Base-by-base conservation (phyloP, 1,284 basidiomycete genomes). In the Sanghuangporus weigelae region DNA sequence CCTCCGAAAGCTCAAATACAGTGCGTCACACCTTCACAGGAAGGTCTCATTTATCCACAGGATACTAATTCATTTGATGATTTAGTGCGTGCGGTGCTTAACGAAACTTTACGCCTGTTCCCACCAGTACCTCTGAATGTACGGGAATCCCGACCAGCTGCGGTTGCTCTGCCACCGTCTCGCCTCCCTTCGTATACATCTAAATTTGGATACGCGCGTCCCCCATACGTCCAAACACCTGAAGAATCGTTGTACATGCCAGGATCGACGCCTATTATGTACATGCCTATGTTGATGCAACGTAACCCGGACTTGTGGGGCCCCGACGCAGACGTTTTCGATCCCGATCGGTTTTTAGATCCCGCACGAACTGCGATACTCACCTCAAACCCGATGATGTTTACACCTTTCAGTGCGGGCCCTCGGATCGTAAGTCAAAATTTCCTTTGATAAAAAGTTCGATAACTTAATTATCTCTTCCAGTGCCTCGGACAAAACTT, bases 401-500 rank as follows among this genome's bases (percentile, higher is more conserved):
- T 80, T 70, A 78, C 80, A 16, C 87, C 87, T 2, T 90, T 90
- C 70, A 87, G 86, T 69, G 84, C 83, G 48, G 88, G 88, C 0
- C 87, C 88, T 10, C 75, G 79, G 38, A 76, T 76, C 64, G 80
- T 80, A 66, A 68, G 79, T 73, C 39, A 16, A 39, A 10, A 2
- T 35, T 56, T 59, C 46, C 40, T 46, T 1, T n/a, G 1, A n/a
- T 1, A 6, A 39, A 57, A 39, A 35, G 14, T 50, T 63, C 35
- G 58, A 79, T 77, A 31, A 19, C 19, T 21, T 19, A 55, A 26
- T 61, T 26, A n/a, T 49, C 35, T 14, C 35, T 31, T 49, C 23
- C 67, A 89, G 87, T 90, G 88, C 69, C 73, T 90, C 16, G 89
- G 88, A 6, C 86, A 89, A 70, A 85, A 88, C 67, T 89, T 88